Evolutionary conservation across 257 asterid genomes (phyloP).

Genomic region (Solanum appendiculatum): DNA sequence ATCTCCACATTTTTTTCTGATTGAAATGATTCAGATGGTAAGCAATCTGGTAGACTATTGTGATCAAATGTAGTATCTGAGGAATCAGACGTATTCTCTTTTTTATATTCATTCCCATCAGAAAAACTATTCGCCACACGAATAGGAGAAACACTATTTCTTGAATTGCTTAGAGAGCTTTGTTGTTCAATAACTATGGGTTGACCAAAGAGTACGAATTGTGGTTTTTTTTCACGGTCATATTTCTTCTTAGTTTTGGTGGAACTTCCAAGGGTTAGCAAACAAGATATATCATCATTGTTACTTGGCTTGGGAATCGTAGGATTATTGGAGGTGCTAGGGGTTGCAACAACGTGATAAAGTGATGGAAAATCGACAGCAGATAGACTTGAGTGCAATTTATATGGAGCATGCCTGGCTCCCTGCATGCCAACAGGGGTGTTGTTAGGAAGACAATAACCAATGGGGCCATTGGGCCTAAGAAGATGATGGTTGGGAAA

Average conservation of each 20-base stretch:
- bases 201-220: slow-evolving; percentile 57
- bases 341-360: slow-evolving; percentile 12
- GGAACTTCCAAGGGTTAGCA: slow-evolving; percentile 47
- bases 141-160: slow-evolving; percentile 29
- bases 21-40: slow-evolving; percentile 23
- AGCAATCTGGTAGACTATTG: slow-evolving; percentile 15
- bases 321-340: slow-evolving; percentile 13
- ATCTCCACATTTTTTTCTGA: slow-evolving; percentile 32
- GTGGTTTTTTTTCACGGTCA: slow-evolving; percentile 27
- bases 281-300: slow-evolving; percentile 38
- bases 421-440: slow-evolving; percentile 97
- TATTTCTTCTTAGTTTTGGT: slow-evolving; percentile 9
- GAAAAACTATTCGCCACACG: slow-evolving; percentile 27
- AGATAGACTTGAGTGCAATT: slow-evolving; percentile 32
- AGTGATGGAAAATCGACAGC: slow-evolving; percentile 26
- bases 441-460: slow-evolving; percentile 38
- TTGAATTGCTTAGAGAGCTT: slow-evolving; percentile 32
- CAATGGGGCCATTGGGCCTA: slow-evolving; percentile 34
- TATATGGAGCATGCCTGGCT: slow-evolving; percentile 91
- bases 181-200: slow-evolving; percentile 54
- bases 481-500: slow-evolving; percentile 28
- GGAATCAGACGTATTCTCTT: slow-evolving; percentile 35
- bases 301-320: slow-evolving; percentile 13
- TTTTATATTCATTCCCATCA: slow-evolving; percentile 24
- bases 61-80: slow-evolving; percentile 28